phyloP scores from a whole-genome alignment of 2,329 filamentous ascomycete species.

The Chrysosporium keratinophilum region DNA sequence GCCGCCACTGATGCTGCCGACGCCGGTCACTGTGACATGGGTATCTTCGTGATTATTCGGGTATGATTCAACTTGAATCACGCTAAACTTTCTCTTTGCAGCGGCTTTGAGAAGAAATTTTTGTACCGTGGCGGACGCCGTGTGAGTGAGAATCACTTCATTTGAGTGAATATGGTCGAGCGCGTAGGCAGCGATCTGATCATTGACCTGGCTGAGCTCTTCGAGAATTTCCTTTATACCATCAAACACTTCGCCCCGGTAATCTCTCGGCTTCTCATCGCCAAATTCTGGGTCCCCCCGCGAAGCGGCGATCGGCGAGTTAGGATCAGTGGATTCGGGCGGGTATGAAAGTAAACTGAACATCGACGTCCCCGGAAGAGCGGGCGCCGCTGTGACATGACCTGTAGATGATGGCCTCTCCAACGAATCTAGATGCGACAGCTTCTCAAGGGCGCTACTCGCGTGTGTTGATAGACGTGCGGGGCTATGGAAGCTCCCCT shows the following conservation, averaged over 20 bases:
- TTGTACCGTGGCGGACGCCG: constrained; percentile 76
- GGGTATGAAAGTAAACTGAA: constrained; percentile 75
- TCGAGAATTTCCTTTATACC: constrained; percentile 95
- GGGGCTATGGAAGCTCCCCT: not conserved
- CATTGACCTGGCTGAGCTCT: constrained; percentile 83
- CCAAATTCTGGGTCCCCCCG: constrained; percentile 27
- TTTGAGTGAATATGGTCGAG: constrained; percentile 89
- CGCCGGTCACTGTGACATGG: constrained; percentile 52
- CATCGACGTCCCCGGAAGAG: constrained; percentile 57
- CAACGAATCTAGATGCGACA: constrained; percentile 13
- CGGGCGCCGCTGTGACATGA: constrained; percentile 26
- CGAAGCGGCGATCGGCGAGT: constrained; percentile 28
- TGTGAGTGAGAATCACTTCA: constrained; percentile 83
- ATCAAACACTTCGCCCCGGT: constrained; percentile 83
- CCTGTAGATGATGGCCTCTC: constrained; percentile 28
- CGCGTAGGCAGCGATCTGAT: constrained; percentile 79
- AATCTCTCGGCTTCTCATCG: constrained; percentile 46
- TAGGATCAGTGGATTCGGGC: constrained; percentile 35
- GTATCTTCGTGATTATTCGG: constrained; percentile 58
- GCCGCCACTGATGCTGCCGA: constrained; percentile 31
- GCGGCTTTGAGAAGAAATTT: constrained; percentile 82
- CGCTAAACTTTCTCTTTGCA: constrained; percentile 79
- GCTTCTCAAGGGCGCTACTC: constrained; percentile 1
- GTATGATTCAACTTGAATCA: constrained; percentile 68
- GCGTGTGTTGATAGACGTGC: constrained; percentile 6